Evolutionary conservation across 805 yeast genomes (phyloP), one percentile per base, ranked within the genome.

Genomic region (Wickerhamiella dianesei): DNA sequence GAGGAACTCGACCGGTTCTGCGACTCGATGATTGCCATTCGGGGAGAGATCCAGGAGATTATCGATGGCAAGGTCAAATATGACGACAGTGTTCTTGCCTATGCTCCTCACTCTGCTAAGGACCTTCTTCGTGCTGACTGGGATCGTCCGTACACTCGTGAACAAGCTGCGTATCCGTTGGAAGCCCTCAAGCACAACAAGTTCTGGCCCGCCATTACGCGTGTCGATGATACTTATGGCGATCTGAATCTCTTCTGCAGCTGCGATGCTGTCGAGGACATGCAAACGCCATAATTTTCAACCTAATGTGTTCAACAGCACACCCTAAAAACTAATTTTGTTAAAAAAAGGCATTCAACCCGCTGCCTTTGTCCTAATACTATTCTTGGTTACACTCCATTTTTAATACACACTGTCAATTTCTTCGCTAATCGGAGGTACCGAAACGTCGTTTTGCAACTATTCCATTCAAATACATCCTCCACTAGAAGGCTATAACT

Each of bases 141-240:
- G 97, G 43, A 66, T 68, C 77, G 98, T 63, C 94, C 95, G 1
- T 92, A 92, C 67, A 73, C 95, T 2, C 76, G 97, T 59, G 94
- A 84, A 60, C 79, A 80, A 64, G 98, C 98, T 6, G 97, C 92
- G 13, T 92, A 77, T 64, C 97, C 98, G 44, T 70, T 86, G 49
- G 75, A 80, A n/a, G 76, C 72, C 60, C 73, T 92, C 61, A 77
- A 74, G 59, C 66, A 70, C 21, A 72, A 79, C 64, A 92, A 92
- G 66, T 82, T 87, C 62, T 92, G 98, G 98, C 97, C 98, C 36
- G 72, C 87, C 0, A 96, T 88, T 40, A 75, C 95, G 9, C 78
- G 98, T 64, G 74, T 89, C 46, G 95, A 92, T 62, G 98, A 92
- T 61, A 82, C 94, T 3, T 89, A 80, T 58, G 98, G 98, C 54